Conservation (phyloP, 495 filamentous ascomycete genomes). For the Penicillium canescens region DNA sequence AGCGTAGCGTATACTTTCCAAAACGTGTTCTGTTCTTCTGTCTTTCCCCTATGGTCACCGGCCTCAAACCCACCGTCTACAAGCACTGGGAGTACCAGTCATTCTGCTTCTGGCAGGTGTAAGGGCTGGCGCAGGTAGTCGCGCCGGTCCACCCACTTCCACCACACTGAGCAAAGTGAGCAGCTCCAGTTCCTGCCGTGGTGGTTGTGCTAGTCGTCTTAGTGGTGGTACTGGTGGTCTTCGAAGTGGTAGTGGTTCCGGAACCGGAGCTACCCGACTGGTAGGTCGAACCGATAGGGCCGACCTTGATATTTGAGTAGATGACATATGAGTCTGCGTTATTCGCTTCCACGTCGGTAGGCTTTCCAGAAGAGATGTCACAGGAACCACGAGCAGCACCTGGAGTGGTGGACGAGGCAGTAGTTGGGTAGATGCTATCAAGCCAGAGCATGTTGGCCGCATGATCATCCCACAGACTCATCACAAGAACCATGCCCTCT, state of each 20-base stretch:
- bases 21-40: no score
- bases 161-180: conserved; percentile 51
- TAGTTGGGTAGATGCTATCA: conserved; percentile 70
- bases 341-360: conserved; percentile 58
- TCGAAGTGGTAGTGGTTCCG: conserved; percentile 12
- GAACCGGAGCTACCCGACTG: conserved; percentile 7
- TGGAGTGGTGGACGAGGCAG: conserved; percentile 52
- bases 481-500: conserved; percentile 70
- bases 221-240: conserved; percentile 19
- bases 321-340: conserved; percentile 57
- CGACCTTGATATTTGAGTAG: conserved; percentile 71
- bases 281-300: conserved; percentile 66
- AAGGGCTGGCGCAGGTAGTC: conserved; percentile 43
- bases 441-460: conserved; percentile 81
- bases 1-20: no score
- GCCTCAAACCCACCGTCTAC: conserved; percentile 11
- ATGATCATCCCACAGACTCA: conserved; percentile 81
- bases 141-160: conserved; percentile 48
- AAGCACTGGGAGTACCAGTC: conserved; percentile 50
- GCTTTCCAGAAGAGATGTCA: conserved; percentile 59
- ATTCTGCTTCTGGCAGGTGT: conserved; percentile 37
- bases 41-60: not conserved
- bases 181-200: conserved; percentile 27
- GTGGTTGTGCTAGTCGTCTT: conserved; percentile 22
- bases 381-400: conserved; percentile 74